Evolutionary conservation across 306 rosid genomes (phyloP).

Genomic region (Rosa chinensis): DNA sequence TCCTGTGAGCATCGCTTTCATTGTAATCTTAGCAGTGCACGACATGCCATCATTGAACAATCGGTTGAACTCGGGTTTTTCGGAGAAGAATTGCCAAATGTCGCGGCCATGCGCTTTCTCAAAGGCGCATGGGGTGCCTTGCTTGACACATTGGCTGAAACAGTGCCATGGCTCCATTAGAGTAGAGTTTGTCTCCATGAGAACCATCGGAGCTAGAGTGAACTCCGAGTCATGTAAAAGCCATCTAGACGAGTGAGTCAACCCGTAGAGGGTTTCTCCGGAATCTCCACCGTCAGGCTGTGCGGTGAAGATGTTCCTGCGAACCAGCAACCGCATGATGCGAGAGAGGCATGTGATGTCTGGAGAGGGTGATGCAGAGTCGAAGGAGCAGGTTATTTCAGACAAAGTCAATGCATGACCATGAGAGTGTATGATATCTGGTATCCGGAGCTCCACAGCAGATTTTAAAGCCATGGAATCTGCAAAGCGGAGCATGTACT

Average conservation of each 20-base stretch:
- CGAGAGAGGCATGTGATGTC: conserved; percentile 23
- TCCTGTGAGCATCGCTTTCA: conserved; percentile 10
- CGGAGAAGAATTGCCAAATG: conserved; percentile 32
- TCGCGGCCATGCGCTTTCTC: conserved; percentile 29
- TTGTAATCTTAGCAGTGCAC: conserved; percentile 17
- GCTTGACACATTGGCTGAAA: conserved; percentile 26
- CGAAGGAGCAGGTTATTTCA: conserved; percentile 26
- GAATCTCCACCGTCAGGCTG: conserved; percentile 7
- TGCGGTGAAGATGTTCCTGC: conserved; percentile 29
- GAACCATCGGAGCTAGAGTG: conserved; percentile 26
- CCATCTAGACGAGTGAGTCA: conserved; percentile 32
- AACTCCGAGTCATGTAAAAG: conserved; percentile 18
- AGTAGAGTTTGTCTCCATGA: conserved; percentile 23
- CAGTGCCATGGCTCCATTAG: conserved; percentile 32
- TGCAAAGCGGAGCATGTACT: conserved; percentile 31
- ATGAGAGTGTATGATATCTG: conserved; percentile 43
- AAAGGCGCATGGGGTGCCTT: conserved; percentile 25
- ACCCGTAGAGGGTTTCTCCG: conserved; percentile 26
- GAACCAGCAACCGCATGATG: conserved; percentile 38
- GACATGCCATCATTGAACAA: conserved; percentile 41
- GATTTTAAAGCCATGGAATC: conserved; percentile 46
- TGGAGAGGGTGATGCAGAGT: background rate
- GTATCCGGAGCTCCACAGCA: conserved; percentile 40
- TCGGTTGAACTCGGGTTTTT: conserved; percentile 30
- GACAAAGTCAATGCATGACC: conserved; percentile 26